A percentile compares a stretch with the other conserved stretches of the same genome.
phyloP scores from a whole-genome alignment of 208 protist species.

The Spongospora subterranea region DNA sequence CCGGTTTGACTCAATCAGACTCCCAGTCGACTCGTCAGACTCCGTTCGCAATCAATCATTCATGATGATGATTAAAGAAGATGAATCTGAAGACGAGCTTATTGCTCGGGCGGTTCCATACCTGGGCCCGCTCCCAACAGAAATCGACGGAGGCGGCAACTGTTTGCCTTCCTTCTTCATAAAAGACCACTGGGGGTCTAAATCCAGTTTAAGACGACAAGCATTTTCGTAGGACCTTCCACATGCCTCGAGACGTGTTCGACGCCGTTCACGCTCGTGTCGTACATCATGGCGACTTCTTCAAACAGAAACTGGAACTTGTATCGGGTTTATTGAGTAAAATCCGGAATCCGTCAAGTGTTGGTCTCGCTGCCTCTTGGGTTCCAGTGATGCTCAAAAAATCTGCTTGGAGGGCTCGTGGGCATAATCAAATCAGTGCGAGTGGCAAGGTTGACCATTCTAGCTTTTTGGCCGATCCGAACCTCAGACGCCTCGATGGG shows the following conservation, averaged over 20 bases:
- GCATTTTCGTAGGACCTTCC: conserved; percentile 1
- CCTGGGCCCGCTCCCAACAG: neutral
- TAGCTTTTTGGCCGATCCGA: no score
- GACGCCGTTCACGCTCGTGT: neutral
- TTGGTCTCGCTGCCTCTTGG: no score
- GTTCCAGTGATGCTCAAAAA: no score
- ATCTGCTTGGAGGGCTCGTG: no score
- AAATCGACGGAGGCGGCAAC: neutral
- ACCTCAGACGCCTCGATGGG: no score
- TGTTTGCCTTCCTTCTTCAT: neutral
- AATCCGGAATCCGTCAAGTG: neutral
- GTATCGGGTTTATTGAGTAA: neutral
- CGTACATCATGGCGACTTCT: neutral
- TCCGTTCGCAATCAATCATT: no score
- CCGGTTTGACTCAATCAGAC: no score
- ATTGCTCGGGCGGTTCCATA: neutral
- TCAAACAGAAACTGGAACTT: neutral
- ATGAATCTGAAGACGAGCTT: no score
- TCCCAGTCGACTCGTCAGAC: no score
- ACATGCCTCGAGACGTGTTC: neutral
- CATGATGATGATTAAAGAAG: no score
- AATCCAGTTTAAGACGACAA: conserved; percentile 10
- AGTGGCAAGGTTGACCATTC: no score
- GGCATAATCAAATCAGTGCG: no score
- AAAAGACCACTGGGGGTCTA: neutral